Evolutionary conservation across 1,284 basidiomycete genomes (phyloP), one percentile per base, ranked within the genome.

Genomic region (Omphalotus olearius): DNA sequence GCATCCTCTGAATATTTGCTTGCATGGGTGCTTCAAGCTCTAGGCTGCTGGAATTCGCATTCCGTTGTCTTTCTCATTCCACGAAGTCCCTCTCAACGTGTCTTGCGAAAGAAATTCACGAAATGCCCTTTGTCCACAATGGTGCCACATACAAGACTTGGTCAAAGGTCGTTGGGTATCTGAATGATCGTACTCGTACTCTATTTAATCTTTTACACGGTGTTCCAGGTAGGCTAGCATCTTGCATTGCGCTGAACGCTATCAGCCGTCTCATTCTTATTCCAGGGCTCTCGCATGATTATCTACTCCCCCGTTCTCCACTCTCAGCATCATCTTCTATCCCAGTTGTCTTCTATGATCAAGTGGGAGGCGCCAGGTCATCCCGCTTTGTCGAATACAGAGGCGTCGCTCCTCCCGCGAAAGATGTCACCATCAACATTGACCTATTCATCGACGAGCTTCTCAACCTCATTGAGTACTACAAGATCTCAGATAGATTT

Each of bases 301-400:
- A 77, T 54, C 55, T 76, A 17, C 61, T 64, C n/a, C 56, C 66
- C 43, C 46, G 72, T 45, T 55, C 63, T 25, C 65, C 69, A 40
- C 61, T 76, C 42, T 60, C 64, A 13, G 56, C 55, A 10, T 57
- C 61, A 16, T 53, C 60, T 14, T 53, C 54, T 10, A 68, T 69
- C 16, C 70, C 76, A 14, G 60, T 78, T 56, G 62, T 79, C 47
- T 60, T 78, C 50, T 78, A 78, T 56, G 78, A 79, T 59, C 77
- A 78, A 51, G 50, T 79, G 33, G 77, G 78, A 14, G 67, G 57
- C 49, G 76, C 73, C 16, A 62, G 62, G 33, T 79, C 75, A 10
- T 74, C 75, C 11, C 75, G 77, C 58, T 65, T 75, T n/a, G 30
- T 33, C 13, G 7, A 33, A 33, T 33, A 33, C 30, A 33, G 9